Evolutionary conservation across 352 stramenopile species (phyloP), one percentile per base, ranked within the genome.

Genomic region (Salisapilia sapeloensis): DNA sequence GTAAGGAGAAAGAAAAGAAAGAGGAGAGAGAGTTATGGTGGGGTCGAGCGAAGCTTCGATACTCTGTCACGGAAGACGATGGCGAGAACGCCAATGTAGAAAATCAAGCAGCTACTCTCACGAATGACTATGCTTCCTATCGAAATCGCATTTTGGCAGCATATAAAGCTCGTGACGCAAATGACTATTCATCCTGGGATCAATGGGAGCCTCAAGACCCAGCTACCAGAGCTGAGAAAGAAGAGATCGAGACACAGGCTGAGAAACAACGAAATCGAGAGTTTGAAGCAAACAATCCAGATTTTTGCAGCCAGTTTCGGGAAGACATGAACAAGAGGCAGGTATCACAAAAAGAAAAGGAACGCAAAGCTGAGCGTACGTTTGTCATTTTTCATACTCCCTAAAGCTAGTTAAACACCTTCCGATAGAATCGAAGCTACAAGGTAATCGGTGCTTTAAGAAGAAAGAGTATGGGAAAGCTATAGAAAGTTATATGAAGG

Each of bases 141-240:
- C 60, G 54, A 2, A 84, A 74, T 29, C 72, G 69, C 21, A 46
- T 79, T 6, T 42, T 85, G 2, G 49, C 52, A 4, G 64, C 69
- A 16, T 84, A 82, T 44, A 84, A 83, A 35, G 37, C 61, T 2
- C 61, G 65, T 3, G 72, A 89, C 29, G 67, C 63, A 16, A 87
- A 84, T 41, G 67, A 84, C 50, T 89, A 85, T 47, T 89, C 72
- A 5, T 13, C 65, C n/a, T 89, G 72, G 72, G 19, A 54, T 15
- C 51, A 52, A n/a, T 89, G 72, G 69, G 59, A 65, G 19, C 69
- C 72, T 0, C 50, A 83, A 42, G 72, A 89, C 22, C 69, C 72
- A 0, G 69, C 62, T 9, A 74, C 65, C 8, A 19, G 66, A 4
- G 58, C 79, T 20, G 72, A 85, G 34, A 56, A 61, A n/a, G 58